phyloP scores from a whole-genome alignment of 1,284 basidiomycete species.

The Testicularia cyperi region DNA sequence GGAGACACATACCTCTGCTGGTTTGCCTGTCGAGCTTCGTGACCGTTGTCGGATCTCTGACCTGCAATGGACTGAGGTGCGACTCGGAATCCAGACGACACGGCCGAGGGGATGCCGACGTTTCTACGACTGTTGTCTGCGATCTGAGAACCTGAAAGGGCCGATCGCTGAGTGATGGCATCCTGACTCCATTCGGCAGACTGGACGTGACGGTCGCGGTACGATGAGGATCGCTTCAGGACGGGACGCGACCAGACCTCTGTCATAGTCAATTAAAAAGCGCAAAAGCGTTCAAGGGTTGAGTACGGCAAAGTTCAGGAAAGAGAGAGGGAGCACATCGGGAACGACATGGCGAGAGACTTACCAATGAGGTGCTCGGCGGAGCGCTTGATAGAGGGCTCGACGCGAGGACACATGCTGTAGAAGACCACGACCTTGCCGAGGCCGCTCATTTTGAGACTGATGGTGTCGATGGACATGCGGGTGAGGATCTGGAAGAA shows the following conservation, averaged over 20 bases:
- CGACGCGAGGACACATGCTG: conserved; percentile 82
- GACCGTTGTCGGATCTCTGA: conserved; percentile 32
- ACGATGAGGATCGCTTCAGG: conserved; percentile 53
- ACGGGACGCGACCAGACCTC: conserved; percentile 59
- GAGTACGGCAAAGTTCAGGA: too few species aligned
- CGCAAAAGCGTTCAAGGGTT: too few species aligned
- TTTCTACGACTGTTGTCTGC: conserved; percentile 26
- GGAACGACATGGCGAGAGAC: too few species aligned
- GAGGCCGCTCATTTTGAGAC: conserved; percentile 86
- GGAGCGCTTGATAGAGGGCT: conserved; percentile 74
- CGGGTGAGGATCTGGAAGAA: conserved; percentile 75
- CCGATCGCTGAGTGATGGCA: conserved; percentile 19
- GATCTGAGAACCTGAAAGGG: not conserved
- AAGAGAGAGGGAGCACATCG: not conserved
- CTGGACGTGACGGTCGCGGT: conserved; percentile 51
- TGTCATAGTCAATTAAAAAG: too few species aligned
- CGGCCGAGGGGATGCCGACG: conserved; percentile 50
- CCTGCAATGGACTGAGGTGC: conserved; percentile 40
- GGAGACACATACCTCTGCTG: conserved; percentile 23
- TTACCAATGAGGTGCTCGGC: conserved; percentile 81
- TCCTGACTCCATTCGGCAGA: conserved; percentile 48
- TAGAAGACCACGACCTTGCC: conserved; percentile 95
- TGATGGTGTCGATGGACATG: conserved; percentile 88
- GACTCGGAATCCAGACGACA: conserved; percentile 46
- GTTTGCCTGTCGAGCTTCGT: conserved; percentile 47